Evolutionary conservation across 139 green algal species (phyloP), one percentile per base, ranked within the genome.

Genomic region (Spirogloea muscicola): DNA sequence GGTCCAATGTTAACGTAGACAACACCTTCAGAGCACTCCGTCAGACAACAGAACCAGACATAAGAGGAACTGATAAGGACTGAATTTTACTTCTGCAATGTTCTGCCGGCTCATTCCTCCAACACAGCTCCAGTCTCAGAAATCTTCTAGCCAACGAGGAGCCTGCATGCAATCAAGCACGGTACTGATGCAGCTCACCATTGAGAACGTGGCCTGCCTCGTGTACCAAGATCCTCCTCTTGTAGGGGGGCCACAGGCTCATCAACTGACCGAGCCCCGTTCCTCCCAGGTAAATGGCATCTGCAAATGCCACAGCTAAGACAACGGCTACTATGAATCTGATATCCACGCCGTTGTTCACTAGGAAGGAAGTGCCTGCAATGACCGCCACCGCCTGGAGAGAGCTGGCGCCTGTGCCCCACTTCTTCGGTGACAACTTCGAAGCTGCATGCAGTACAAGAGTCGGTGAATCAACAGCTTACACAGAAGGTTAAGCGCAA

Each of bases 361-460:
- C 31, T 18, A 75, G 67, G 21, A 31, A 34, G 36, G 48, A 48
- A 33, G 64, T 42, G 3, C 10, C 36, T 1, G 51, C 67, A 42
- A 75, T 37, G 21, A 43, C 9, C 21, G 52, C 67, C 1, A 75
- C 7, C 27, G 67, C n/a, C n/a, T n/a, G 48, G 21, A 36, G 25
- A 31, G 5, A 66, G 2, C 48, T 25, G 9, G 18, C 25, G 0
- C 16, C 33, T 16, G 36, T 18, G 18, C 58, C 58, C 58, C 58
- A 79, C 59, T 79, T 79, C 59, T 79, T 58, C 0, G 70, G 70
- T 3, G 58, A 44, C 6, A 79, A 58, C 9, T 66, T 41, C 67
- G 21, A 18, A 3, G 67, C 67, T 75, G 67, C n/a, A n/a, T n/a
- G n/a, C n/a, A n/a, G n/a, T n/a, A n/a, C n/a, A n/a, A n/a, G n/a